Base-by-base conservation (phyloP, 495 filamentous ascomycete genomes). In the Talaromyces nanjingensis region DNA sequence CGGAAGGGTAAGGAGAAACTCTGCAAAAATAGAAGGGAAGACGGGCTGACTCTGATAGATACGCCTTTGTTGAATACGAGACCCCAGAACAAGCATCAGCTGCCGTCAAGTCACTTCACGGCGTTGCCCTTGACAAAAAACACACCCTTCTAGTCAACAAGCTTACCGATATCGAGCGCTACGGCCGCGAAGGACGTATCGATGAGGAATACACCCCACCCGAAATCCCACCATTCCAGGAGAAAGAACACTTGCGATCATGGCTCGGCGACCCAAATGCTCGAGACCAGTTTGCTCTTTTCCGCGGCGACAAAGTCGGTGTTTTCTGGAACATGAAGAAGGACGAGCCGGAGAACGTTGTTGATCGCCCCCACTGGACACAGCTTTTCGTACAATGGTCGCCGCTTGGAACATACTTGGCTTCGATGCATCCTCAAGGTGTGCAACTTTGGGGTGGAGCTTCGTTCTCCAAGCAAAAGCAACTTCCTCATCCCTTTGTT, bases 311-410 rank as follows among this genome's bases (percentile, higher is more conserved):
- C 52, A 86, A 87, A 63, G 94, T 98, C 18, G 92, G 91, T 54
- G 90, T 98, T 0, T 96, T 91, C 81, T 97, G 92, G 93, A 97
- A 97, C 79, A 94, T 91, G 84, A 93, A 96, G 79, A 91, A 87
- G 76, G 94, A 97, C 64, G 70, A 81, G 0, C 92, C 94, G 14
- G 94, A 98, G 78, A 85, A 86, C 49, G 84, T 96, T 29, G 88
- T 98, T 60, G 92, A 98, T 69, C 88, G 94, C 64, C 84, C 85
- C 70, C 88, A 93, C 79, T 98, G 94, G 94, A 98, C 94, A 64
- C 96, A 98, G 75, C 87, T 89, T 42, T 98, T 98, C 71, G 88
- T 98, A 37, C 91, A 96, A 79, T 98, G 94, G 94, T 97, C 94
- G 53, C 94, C 94, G 22, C 86, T 90, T 71, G 94, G 94, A 63